Evolutionary conservation across 1,284 basidiomycete species (phyloP).

Genomic region (Leccinum variabile): DNA sequence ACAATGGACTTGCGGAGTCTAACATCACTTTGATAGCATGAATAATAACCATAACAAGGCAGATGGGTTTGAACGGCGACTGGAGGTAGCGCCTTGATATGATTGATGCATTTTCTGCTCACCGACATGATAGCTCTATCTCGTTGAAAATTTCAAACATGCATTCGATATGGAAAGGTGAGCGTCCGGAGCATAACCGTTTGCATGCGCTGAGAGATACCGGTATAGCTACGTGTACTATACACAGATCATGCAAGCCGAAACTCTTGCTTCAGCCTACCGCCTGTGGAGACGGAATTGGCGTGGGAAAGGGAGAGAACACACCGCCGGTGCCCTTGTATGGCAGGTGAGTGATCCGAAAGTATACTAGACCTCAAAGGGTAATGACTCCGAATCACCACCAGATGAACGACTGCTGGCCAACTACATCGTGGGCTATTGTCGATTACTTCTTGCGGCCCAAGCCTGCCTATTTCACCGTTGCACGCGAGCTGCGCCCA

Average conservation of each 20-base stretch:
- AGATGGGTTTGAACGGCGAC: slow-evolving; percentile 79
- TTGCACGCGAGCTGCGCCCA: slow-evolving; percentile 68
- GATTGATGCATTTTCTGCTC: slow-evolving; percentile 6
- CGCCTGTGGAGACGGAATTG: slow-evolving; percentile 78
- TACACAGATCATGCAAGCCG: slow-evolving; percentile 84
- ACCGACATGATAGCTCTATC: slow-evolving; percentile 57
- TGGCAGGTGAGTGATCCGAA: slow-evolving; percentile 60
- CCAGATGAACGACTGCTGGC: slow-evolving; percentile 82
- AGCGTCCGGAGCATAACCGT: slow-evolving; percentile 3
- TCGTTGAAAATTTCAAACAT: slow-evolving; percentile 89
- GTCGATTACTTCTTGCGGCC: slow-evolving; percentile 76
- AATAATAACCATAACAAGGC: slow-evolving; percentile 89
- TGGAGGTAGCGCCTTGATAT: slow-evolving; percentile 55
- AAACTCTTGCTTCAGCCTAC: slow-evolving; percentile 73
- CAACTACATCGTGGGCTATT: slow-evolving; percentile 78
- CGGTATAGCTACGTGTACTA: slow-evolving; percentile 68
- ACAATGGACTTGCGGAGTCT: slow-evolving; percentile 10
- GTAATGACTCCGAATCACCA: neutral
- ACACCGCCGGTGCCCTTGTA: slow-evolving; percentile 75
- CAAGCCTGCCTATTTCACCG: slow-evolving; percentile 73
- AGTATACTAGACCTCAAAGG: neutral
- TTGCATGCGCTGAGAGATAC: slow-evolving; percentile 8
- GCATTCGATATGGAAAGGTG: slow-evolving; percentile 84
- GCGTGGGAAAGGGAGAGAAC: slow-evolving; percentile 67
- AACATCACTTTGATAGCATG: slow-evolving; percentile 42